Evolutionary conservation across 2,329 filamentous ascomycete genomes (phyloP), one percentile per base, ranked within the genome.

Genomic region (Fusarium acutatum): DNA sequence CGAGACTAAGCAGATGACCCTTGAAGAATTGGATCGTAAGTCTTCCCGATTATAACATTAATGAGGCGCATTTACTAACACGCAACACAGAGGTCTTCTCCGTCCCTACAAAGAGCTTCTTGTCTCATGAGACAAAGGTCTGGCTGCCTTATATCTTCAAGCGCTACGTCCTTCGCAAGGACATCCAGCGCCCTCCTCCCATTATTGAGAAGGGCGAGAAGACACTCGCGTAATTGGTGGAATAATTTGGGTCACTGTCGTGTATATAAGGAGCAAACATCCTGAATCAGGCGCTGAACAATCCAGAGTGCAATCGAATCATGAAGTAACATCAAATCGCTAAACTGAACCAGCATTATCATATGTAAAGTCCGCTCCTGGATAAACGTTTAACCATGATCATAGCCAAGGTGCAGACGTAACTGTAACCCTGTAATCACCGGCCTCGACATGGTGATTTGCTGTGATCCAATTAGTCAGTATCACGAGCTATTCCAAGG

Each of bases 1-100:
- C 1, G 89, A 90, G 78, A 91, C 89, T 1, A 90, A 89, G 82
- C 86, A 86, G 75, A 82, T 83, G 58, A 85, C 84, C 0, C 82
- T 87, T 9, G 85, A 87, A 76, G 86, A 87, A 73, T 83, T 88
- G 66, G 86, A 88, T 78, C 85, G 83, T 63, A 49, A 63, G 60
- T 60, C 0, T 41, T 18, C 11, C 1, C 7, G 9, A 22, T 15
- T 13, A 11, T 4, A 17, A 24, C 4, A 7, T 7, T 3, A 11
- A 2, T 10, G 8, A 18, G 2, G 17, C 5, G 1, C 53, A 30
- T 1, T 38, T 6, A 18, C 53, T 63, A 35, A 63, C 13, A 14
- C 4, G 5, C 3, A 2, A 14, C 2, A 17, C 20, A 63, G 60
- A 69, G 65, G 84, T 88, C 60, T 88, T 87, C 38, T 83, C 82